phyloP scores from a whole-genome alignment of 352 stramenopile genomes.

The Phytophthora ramorum region DNA sequence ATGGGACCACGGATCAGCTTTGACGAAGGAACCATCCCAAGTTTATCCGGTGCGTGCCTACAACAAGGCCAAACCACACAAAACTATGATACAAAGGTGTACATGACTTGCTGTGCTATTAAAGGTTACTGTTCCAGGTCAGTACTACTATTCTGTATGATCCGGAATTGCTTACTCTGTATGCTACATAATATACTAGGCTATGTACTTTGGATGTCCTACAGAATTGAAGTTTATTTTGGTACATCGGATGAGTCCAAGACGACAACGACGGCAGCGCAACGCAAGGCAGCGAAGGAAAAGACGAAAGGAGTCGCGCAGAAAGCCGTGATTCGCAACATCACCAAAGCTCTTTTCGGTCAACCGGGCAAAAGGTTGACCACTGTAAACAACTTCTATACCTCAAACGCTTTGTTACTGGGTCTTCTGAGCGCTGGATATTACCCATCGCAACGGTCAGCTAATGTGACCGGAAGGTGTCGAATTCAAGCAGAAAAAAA shows the following conservation, averaged over 20 bases:
- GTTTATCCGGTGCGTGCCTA: conserved; percentile 23
- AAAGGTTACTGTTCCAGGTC: conserved; percentile 25
- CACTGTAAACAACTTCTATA: conserved; percentile 17
- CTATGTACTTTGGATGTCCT: too few relatives aligned
- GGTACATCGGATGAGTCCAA: not conserved
- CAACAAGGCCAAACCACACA: conserved; percentile 21
- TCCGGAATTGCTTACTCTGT: conserved; percentile 12
- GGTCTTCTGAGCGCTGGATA: not conserved
- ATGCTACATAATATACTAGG: conserved; percentile 6
- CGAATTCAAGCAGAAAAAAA: not conserved
- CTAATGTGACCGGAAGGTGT: not conserved
- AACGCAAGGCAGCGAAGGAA: not conserved
- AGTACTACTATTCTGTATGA: conserved; percentile 1
- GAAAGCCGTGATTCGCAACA: conserved; percentile 17
- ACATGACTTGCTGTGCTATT: conserved; percentile 24
- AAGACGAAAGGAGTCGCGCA: not conserved
- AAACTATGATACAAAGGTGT: conserved; percentile 28
- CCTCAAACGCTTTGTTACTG: not conserved
- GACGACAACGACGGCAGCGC: too few relatives aligned
- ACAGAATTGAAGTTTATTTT: conserved; percentile 19
- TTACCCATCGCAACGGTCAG: conserved; percentile 4
- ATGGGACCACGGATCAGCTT: conserved; percentile 8
- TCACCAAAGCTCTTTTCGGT: not conserved
- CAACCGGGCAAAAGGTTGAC: conserved; percentile 8
- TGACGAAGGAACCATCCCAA: conserved; percentile 25